phyloP scores from a whole-genome alignment of 1,284 basidiomycete species.

The Veloboletus limbatus region DNA sequence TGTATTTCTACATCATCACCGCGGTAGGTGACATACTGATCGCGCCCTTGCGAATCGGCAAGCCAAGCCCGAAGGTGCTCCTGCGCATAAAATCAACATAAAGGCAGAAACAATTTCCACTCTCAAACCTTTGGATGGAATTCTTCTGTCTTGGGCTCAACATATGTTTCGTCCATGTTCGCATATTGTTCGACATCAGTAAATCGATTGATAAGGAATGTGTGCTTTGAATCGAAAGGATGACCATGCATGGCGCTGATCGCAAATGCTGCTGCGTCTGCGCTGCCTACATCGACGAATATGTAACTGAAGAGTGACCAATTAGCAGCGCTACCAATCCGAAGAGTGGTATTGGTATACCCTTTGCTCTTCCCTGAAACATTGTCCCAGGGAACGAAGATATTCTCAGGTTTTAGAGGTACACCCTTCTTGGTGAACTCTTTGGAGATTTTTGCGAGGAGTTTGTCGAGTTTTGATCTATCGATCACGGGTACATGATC shows the following conservation, averaged over 20 bases:
- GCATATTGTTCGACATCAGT: slow-evolving; percentile 89
- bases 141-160: slow-evolving; percentile 77
- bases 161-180: slow-evolving; percentile 80
- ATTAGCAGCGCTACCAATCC: slow-evolving; percentile 6
- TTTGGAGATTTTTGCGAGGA: slow-evolving; percentile 77
- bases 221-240: slow-evolving; percentile 91
- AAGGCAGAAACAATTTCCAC: background rate
- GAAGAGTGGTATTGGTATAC: slow-evolving; percentile 42
- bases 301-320: slow-evolving; percentile 57
- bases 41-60: slow-evolving; percentile 87
- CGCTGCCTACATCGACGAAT: slow-evolving; percentile 85
- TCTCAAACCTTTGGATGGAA: slow-evolving; percentile 73
- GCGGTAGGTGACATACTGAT: slow-evolving; percentile 95
- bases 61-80: slow-evolving; percentile 97
- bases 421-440: slow-evolving; percentile 81
- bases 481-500: slow-evolving; percentile 89
- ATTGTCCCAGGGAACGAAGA: slow-evolving; percentile 86
- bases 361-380: slow-evolving; percentile 81
- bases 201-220: slow-evolving; percentile 88
- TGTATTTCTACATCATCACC: slow-evolving; percentile 89
- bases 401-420: slow-evolving; percentile 71
- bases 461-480: slow-evolving; percentile 72
- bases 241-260: slow-evolving; percentile 81
- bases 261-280: slow-evolving; percentile 81
- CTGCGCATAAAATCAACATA: slow-evolving; percentile 39